Percentiles rank a stretch among this genome's conserved stretches.
Conservation (phyloP, 805 yeast genomes). For the Zygoascus ofunaensis region DNA sequence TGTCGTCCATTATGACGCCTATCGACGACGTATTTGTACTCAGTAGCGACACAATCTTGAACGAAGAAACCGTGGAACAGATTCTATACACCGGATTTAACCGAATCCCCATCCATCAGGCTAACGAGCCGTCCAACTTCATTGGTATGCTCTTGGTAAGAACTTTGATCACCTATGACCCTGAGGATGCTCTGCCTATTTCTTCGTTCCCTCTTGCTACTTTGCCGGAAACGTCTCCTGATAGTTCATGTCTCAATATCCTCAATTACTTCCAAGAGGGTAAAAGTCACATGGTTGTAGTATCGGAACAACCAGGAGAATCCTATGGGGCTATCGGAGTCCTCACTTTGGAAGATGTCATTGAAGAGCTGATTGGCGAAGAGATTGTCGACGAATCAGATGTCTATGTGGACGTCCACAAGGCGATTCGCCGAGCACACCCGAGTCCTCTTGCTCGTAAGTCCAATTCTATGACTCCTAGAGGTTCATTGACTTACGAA, state of each 20-base stretch:
- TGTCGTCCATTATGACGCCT: slow-evolving; percentile 86
- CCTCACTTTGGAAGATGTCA: slow-evolving; percentile 91
- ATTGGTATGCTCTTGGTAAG: slow-evolving; percentile 93
- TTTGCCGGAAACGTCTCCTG: slow-evolving; percentile 85
- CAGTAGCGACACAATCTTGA: slow-evolving; percentile 72
- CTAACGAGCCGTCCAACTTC: slow-evolving; percentile 80
- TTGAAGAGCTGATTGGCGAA: slow-evolving; percentile 95
- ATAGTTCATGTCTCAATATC: slow-evolving; percentile 87
- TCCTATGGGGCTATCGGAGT: slow-evolving; percentile 75
- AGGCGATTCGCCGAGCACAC: slow-evolving; percentile 54
- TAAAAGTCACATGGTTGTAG: slow-evolving; percentile 93
- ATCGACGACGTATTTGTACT: slow-evolving; percentile 81
- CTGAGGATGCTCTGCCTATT: slow-evolving; percentile 89
- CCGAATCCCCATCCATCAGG: slow-evolving; percentile 86
- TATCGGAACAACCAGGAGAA: slow-evolving; percentile 74
- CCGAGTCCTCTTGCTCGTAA: slow-evolving; percentile 30
- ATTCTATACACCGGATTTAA: slow-evolving; percentile 92
- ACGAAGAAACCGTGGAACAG: slow-evolving; percentile 77
- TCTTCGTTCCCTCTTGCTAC: slow-evolving; percentile 93
- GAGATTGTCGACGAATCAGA: slow-evolving; percentile 96
- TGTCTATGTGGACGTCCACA: slow-evolving; percentile 83
- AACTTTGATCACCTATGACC: slow-evolving; percentile 88
- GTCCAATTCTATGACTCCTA: neutral
- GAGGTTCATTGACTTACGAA: slow-evolving; percentile 7
- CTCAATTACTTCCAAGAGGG: slow-evolving; percentile 97